A percentile compares a stretch with the other conserved stretches of the same genome.
Conservation (phyloP, 2,329 filamentous ascomycete genomes). For the Aspergillus calidoustus region DNA sequence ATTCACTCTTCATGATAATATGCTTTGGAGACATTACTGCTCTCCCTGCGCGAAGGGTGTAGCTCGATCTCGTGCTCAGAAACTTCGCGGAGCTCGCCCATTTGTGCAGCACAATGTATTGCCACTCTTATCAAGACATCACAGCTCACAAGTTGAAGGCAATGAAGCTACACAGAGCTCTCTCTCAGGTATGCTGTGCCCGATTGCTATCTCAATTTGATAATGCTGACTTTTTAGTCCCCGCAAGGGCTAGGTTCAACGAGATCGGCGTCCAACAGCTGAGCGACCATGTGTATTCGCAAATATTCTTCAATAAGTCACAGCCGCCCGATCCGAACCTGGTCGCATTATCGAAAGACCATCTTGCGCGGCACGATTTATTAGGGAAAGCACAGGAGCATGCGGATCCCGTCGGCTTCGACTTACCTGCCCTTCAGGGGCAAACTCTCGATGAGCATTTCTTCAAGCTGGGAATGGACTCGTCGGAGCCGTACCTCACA, state of each 20-base stretch:
- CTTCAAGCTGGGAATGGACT: conserved; percentile 80
- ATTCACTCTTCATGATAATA: conserved; percentile 20
- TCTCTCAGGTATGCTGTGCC: conserved; percentile 34
- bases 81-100: conserved; percentile 28
- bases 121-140: conserved; percentile 18
- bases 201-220: background rate
- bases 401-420: conserved; percentile 76
- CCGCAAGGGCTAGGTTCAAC: conserved; percentile 72
- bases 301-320: conserved; percentile 70
- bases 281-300: conserved; percentile 78
- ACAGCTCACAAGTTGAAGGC: conserved; percentile 18
- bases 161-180: conserved; percentile 20
- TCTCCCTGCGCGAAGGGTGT: conserved; percentile 38
- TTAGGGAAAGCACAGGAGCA: conserved; percentile 88
- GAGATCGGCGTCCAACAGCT: conserved; percentile 94
- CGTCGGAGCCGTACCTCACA: conserved; percentile 80
- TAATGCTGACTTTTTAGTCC: conserved; percentile 35
- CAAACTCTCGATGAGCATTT: conserved; percentile 91
- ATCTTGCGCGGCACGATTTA: conserved; percentile 82
- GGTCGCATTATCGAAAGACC: conserved; percentile 78
- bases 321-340: conserved; percentile 69
- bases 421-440: conserved; percentile 80
- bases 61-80: conserved; percentile 31
- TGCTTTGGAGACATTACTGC: conserved; percentile 35
- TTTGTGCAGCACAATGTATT: conserved; percentile 22